Base-by-base conservation (phyloP, 352 stramenopile genomes). In the Globisporangium polare region DNA sequence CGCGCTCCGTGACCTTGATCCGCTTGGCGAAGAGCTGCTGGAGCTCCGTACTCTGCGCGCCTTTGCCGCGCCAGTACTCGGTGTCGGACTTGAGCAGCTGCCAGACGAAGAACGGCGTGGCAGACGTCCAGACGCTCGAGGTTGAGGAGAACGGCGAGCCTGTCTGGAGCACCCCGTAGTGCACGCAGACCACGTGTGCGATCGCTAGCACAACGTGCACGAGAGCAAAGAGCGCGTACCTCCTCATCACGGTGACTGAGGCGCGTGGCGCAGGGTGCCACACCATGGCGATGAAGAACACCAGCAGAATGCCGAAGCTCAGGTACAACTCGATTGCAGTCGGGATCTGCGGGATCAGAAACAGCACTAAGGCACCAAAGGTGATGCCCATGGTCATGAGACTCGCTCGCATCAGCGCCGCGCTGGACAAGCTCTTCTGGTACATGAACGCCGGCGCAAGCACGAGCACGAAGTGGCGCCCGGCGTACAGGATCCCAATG, bases 391-490 rank as follows among this genome's bases (percentile, higher is more conserved):
- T 39, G 7, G 77, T 53, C 39, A 53, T 27, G 37, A 58, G 20
- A 51, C 29, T 39, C 27, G 58, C 37, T 5, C 58, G 58, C 50
- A 72, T 20, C 59, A 77, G 42, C 65, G 68, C 52, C 71, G 70
- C 31, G 71, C 68, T 18, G 60, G 73, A n/a, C 62, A 88, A 60
- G 29, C 75, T 88, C 62, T 81, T 88, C 47, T 88, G 74, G 29
- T 77, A 65, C 66, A 88, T 80, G 64, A 86, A 88, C 13, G 82
- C 60, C 20, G 76, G 74, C 35, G 83, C 68, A 52, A 80, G 80
- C 42, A 83, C 53, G 58, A 86, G 75, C 52, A 85, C 62, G 52
- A 89, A 86, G 52, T 86, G 79, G 3, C 77, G 71, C 12, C 77
- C 77, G 1, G 75, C 77, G 55, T 83, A 89, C 29, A 83, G 81